Percentiles rank a stretch among this genome's conserved stretches.
Evolutionary conservation across 768 basidiomycete genomes (phyloP).

Genomic region (Rhizopogon rudus): DNA sequence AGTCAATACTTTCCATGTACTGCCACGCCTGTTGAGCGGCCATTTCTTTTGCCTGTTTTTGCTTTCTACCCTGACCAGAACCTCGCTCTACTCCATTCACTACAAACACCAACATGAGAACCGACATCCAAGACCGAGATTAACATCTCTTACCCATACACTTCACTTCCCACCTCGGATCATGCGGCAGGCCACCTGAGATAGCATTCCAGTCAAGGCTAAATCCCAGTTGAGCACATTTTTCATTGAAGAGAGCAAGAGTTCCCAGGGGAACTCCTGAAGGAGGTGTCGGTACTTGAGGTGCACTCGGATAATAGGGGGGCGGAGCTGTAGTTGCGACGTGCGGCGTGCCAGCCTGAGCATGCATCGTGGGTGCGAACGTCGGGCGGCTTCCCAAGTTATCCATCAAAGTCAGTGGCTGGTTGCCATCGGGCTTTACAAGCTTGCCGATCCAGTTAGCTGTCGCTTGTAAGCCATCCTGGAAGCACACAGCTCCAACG

Average conservation of each 20-base stretch:
- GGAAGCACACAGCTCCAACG: constrained; percentile 59
- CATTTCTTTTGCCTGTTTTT: constrained; percentile 62
- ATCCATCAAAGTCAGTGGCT: constrained; percentile 13
- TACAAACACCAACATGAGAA: constrained; percentile 16
- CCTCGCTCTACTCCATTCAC: constrained; percentile 48
- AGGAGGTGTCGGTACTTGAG: constrained; percentile 9
- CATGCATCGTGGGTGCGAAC: constrained; percentile 11
- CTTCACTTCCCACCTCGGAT: constrained; percentile 51
- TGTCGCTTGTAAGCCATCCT: constrained; percentile 43
- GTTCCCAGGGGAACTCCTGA: constrained; percentile 31
- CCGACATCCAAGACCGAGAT: background rate
- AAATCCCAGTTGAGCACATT: constrained; percentile 41
- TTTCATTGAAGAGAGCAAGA: constrained; percentile 45
- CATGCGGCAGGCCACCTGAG: constrained; percentile 45
- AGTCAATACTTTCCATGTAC: constrained; percentile 34
- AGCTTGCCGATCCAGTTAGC: constrained; percentile 56
- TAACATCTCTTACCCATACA: constrained; percentile 41
- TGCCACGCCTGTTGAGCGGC: constrained; percentile 54
- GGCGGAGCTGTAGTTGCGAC: constrained; percentile 8
- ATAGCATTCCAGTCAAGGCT: constrained; percentile 41
- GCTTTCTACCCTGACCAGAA: constrained; percentile 47
- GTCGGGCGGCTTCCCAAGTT: background rate
- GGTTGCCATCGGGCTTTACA: constrained; percentile 41
- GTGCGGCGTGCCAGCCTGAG: constrained; percentile 5
- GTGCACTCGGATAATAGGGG: constrained; percentile 14